These are phyloP conservation scores for Volvox reticuliferus DNA, from an alignment of 139 green algal species.

Conservation along the genomic window DNA sequence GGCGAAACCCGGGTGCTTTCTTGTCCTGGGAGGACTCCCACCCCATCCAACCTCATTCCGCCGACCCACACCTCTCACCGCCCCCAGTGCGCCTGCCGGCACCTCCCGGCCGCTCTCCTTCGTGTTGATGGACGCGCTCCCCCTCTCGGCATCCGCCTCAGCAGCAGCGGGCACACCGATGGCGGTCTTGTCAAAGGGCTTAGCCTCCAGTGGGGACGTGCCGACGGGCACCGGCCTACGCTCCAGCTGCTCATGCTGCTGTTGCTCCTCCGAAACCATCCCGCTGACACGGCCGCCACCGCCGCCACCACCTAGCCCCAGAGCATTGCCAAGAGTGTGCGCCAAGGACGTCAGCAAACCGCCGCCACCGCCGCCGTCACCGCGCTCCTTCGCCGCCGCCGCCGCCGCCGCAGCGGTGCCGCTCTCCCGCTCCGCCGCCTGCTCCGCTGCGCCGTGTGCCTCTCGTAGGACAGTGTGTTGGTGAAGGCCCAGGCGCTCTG, in stretches of 20 bases:
- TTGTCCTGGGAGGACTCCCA: too few species aligned
- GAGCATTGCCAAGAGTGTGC: not conserved
- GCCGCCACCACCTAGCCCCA: not conserved
- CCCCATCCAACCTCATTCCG: not conserved
- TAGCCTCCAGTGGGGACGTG: slow-evolving; percentile 40
- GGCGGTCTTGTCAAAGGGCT: not conserved
- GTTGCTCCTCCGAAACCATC: not conserved
- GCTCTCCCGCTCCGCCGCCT: slow-evolving; percentile 6
- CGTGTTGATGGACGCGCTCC: slow-evolving; percentile 17
- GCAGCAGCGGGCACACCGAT: slow-evolving; percentile 30
- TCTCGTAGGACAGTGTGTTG: not conserved
- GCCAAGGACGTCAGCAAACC: slow-evolving; percentile 23
- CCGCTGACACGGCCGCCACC: not conserved
- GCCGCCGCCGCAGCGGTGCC: not conserved
- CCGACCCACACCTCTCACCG: not conserved
- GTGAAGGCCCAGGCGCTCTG: not conserved
- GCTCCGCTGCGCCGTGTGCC: not conserved
- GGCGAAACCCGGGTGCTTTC: too few species aligned
- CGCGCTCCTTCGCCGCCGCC: not conserved
- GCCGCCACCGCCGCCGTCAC: not conserved
- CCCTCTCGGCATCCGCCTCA: slow-evolving; percentile 32
- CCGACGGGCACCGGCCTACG: slow-evolving; percentile 23
- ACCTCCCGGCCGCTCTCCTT: slow-evolving; percentile 41
- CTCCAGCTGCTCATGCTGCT: not conserved
- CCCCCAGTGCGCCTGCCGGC: slow-evolving; percentile 38